Percentiles rank a stretch among this genome's conserved stretches.
These are phyloP conservation scores for Populus nigra DNA, from an alignment of 345 rosid genomes.

Conservation along the genomic window DNA sequence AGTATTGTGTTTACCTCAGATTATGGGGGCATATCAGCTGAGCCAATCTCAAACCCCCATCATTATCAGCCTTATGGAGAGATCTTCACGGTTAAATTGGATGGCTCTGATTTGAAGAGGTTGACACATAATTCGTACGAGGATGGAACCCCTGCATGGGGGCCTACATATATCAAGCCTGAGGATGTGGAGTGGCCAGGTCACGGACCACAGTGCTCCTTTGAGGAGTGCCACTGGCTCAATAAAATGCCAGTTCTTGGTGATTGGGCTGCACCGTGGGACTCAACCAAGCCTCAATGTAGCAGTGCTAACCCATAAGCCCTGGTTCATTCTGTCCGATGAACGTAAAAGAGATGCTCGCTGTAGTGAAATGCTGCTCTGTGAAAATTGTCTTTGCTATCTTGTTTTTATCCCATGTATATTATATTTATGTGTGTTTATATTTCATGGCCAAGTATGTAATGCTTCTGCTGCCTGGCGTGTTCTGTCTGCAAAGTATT, in stretches of 20 bases:
- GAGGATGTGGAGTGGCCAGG: conserved; percentile 43
- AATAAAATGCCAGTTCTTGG: conserved; percentile 37
- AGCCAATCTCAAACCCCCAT: conserved; percentile 83
- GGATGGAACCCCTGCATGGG: conserved; percentile 89
- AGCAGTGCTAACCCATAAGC: conserved; percentile 1
- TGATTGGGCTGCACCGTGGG: not conserved
- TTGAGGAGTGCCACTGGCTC: conserved; percentile 84
- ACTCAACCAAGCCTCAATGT: conserved; percentile 22
- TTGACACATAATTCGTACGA: conserved; percentile 76
- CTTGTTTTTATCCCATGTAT: no score
- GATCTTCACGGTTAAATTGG: conserved; percentile 64
- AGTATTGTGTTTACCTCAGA: conserved; percentile 69
- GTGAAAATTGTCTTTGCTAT: no score
- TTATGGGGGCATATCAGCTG: conserved; percentile 75
- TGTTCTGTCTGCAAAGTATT: no score
- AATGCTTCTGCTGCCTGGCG: no score
- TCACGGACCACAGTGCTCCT: conserved; percentile 39
- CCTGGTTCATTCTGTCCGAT: no score
- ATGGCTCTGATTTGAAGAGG: conserved; percentile 71
- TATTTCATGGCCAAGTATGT: no score
- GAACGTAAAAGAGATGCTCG: no score
- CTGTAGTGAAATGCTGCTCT: no score
- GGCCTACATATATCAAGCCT: conserved; percentile 50
- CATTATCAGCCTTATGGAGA: conserved; percentile 90
- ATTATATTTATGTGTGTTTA: no score